Percentiles rank a stretch among this genome's conserved stretches.
These are phyloP conservation scores for Phytopythium oedochilum DNA, from an alignment of 352 stramenopile genomes.

Conservation along the genomic window DNA sequence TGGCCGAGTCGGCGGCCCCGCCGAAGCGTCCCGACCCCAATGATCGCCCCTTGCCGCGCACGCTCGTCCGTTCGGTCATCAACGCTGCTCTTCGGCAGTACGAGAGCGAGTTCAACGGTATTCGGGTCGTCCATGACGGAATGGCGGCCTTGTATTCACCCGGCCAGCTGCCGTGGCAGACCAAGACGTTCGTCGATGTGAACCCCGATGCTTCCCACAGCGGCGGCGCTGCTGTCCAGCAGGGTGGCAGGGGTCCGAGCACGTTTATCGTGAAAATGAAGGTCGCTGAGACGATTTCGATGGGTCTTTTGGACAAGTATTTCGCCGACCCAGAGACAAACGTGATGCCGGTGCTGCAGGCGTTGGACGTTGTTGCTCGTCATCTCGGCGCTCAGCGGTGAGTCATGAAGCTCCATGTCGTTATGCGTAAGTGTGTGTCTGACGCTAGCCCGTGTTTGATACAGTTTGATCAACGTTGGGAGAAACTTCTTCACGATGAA, in stretches of 20 bases:
- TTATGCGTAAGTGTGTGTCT: background rate
- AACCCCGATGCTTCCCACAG: conserved; percentile 32
- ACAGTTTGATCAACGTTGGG: conserved; percentile 47
- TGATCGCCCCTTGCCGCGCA: conserved; percentile 31
- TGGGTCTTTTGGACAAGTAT: conserved; percentile 39
- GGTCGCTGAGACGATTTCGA: conserved; percentile 49
- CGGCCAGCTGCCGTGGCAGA: conserved; percentile 40
- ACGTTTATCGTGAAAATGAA: conserved; percentile 70
- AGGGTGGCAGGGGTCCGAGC: conserved; percentile 1
- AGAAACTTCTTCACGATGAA: conserved; percentile 74
- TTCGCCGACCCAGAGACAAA: conserved; percentile 53
- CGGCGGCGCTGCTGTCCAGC: background rate
- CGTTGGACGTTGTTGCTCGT: conserved; percentile 65
- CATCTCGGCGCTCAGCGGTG: conserved; percentile 39
- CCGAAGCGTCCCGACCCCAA: conserved; percentile 24
- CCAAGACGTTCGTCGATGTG: conserved; percentile 43
- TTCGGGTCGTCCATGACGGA: conserved; percentile 62
- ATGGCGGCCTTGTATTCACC: conserved; percentile 58
- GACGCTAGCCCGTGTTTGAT: background rate
- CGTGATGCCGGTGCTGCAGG: conserved; percentile 57
- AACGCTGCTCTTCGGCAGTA: conserved; percentile 47
- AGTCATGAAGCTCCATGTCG: background rate
- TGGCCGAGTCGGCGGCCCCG: conserved; percentile 17
- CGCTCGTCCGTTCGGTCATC: conserved; percentile 55
- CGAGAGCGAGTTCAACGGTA: conserved; percentile 43